Evolutionary conservation across 768 basidiomycete species (phyloP).

Genomic region (Trametes cinnabarina): DNA sequence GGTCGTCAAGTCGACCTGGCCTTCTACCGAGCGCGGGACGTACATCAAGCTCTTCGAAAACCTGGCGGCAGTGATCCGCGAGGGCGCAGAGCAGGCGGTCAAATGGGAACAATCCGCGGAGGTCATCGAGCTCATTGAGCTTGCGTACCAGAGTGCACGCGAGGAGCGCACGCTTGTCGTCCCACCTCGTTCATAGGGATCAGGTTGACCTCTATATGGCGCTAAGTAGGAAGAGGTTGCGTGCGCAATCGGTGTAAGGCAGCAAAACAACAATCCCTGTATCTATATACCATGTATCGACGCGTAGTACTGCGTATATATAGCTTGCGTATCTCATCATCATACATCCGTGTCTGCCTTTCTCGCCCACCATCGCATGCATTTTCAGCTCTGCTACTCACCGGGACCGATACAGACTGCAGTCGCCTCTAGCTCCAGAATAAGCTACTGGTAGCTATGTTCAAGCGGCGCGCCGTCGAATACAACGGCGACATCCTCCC

Average conservation of each 20-base stretch:
- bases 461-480: not conserved
- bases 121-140: constrained; percentile 76
- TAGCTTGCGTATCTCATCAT: no score
- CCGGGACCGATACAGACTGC: no score
- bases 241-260: no score
- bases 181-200: constrained; percentile 20
- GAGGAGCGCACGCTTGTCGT: constrained; percentile 51
- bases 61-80: constrained; percentile 59
- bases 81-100: constrained; percentile 52
- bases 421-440: no score
- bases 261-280: not conserved
- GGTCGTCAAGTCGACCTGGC: constrained; percentile 46
- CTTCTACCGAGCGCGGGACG: constrained; percentile 53
- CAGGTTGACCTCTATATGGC: no score
- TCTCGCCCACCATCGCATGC: no score
- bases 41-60: constrained; percentile 66
- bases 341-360: no score
- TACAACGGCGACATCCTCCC: not conserved
- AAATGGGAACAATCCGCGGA: constrained; percentile 72
- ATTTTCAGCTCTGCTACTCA: no score
- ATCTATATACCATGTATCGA: constrained; percentile 1
- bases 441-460: not conserved
- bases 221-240: no score
- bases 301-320: not conserved
- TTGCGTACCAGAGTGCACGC: constrained; percentile 63